phyloP scores from a whole-genome alignment of 352 stramenopile genomes.

The Phytophthora constricta region DNA sequence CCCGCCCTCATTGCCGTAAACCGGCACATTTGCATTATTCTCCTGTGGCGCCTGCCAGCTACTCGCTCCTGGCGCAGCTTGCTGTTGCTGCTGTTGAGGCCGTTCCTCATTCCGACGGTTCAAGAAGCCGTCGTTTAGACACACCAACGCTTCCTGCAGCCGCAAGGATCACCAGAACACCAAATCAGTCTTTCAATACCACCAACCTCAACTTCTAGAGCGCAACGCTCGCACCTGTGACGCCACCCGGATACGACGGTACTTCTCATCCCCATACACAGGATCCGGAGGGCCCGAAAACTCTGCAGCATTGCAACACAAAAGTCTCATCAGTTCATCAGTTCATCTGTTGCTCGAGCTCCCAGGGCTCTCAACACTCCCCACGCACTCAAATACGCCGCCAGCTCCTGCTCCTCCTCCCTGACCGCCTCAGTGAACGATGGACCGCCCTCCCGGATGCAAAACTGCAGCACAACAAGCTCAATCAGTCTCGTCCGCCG shows the following conservation, averaged over 20 bases:
- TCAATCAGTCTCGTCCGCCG: constrained; percentile 8
- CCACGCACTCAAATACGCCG: constrained; percentile 72
- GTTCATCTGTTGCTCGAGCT: no score
- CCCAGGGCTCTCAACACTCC: no score
- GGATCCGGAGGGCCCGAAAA: constrained; percentile 78
- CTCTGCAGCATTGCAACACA: constrained; percentile 46
- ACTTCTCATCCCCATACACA: constrained; percentile 84
- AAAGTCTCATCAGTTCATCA: constrained; percentile 15
- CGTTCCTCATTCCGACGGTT: constrained; percentile 53
- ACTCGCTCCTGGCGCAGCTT: constrained; percentile 27
- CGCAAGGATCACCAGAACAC: constrained; percentile 11
- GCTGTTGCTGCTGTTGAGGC: constrained; percentile 27
- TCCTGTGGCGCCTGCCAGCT: constrained; percentile 31
- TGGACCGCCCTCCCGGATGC: constrained; percentile 69
- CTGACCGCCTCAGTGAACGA: constrained; percentile 67
- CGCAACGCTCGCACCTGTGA: constrained; percentile 68
- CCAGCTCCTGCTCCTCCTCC: constrained; percentile 76
- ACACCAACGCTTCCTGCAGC: constrained; percentile 74
- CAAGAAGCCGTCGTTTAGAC: constrained; percentile 74
- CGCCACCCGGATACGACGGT: constrained; percentile 83
- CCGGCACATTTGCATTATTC: constrained; percentile 14
- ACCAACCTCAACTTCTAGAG: constrained; percentile 1
- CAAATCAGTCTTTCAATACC: constrained; percentile 19
- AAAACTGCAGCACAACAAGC: constrained; percentile 57
- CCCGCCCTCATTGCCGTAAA: constrained; percentile 29